phyloP scores from a whole-genome alignment of 2,329 filamentous ascomycete species.

The Aureobasidium namibiae region DNA sequence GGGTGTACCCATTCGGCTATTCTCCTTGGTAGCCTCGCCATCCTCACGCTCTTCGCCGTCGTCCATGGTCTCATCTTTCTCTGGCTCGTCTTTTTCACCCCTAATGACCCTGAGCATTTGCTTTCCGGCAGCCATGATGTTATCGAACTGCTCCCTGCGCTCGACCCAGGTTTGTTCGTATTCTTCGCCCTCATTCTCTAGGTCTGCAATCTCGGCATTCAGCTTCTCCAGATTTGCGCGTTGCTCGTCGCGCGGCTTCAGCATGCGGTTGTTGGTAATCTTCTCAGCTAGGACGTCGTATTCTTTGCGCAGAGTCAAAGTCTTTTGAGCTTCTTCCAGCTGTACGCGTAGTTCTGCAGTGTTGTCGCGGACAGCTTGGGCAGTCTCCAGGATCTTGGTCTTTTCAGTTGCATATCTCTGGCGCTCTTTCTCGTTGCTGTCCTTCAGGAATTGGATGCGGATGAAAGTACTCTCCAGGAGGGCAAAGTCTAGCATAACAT shows the following conservation, averaged over 20 bases:
- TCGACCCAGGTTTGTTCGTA: constrained; percentile 80
- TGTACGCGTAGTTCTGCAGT: constrained; percentile 65
- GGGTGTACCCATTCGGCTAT: constrained; percentile 39
- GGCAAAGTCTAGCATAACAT: constrained; percentile 79
- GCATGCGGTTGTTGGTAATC: constrained; percentile 71
- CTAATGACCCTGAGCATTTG: constrained; percentile 75
- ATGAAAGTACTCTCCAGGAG: constrained; percentile 79
- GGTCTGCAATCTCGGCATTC: constrained; percentile 77
- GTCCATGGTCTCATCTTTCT: constrained; percentile 74
- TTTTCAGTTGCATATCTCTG: constrained; percentile 77
- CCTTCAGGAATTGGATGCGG: constrained; percentile 77
- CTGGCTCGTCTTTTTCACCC: constrained; percentile 92
- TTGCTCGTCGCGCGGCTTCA: constrained; percentile 80
- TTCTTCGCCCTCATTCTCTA: constrained; percentile 74
- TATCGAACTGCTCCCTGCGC: constrained; percentile 74
- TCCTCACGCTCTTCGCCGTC: constrained; percentile 57
- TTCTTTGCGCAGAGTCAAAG: constrained; percentile 67
- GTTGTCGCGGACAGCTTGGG: constrained; percentile 66
- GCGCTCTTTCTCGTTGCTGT: constrained; percentile 75
- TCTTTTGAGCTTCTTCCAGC: constrained; percentile 67
- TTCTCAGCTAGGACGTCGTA: constrained; percentile 85
- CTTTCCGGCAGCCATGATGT: constrained; percentile 87
- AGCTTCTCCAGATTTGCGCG: constrained; percentile 68
- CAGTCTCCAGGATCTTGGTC: constrained; percentile 66
- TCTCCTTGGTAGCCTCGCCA: constrained; percentile 31